Percentiles rank a stretch among this genome's conserved stretches.
phyloP scores from a whole-genome alignment of 2,329 filamentous ascomycete genomes.

The Phialemoniopsis sp. region DNA sequence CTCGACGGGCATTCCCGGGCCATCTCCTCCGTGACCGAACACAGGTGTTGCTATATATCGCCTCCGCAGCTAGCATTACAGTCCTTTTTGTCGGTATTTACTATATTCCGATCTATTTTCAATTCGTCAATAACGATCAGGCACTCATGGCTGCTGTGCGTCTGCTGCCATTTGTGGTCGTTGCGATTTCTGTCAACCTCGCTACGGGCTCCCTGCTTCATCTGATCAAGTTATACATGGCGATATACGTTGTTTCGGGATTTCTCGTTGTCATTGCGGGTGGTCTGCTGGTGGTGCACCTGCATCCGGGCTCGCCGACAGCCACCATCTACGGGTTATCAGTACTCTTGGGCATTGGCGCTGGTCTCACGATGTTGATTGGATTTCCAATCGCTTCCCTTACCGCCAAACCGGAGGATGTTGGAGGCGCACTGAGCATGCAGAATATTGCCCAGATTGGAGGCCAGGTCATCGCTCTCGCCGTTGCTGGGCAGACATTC shows the following conservation, averaged over 20 bases:
- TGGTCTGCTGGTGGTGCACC: constrained; percentile 10
- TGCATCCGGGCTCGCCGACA: constrained; percentile 8
- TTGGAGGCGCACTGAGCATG: constrained; percentile 15
- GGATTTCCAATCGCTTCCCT: constrained; percentile 21
- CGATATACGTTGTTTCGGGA: constrained; percentile 12
- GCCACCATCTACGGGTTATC: constrained; percentile 14
- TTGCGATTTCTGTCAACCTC: constrained; percentile 17
- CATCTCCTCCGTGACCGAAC: constrained; percentile 32
- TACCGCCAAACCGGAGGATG: constrained; percentile 9
- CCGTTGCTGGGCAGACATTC: constrained; percentile 20
- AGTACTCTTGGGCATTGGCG: constrained; percentile 13
- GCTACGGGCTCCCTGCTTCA: constrained; percentile 6
- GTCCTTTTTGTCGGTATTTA: constrained; percentile 34
- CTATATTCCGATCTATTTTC: constrained; percentile 48
- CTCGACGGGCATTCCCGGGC: constrained; percentile 36
- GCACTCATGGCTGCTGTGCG: constrained; percentile 31
- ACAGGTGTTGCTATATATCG: constrained; percentile 34
- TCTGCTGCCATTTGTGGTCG: constrained; percentile 28
- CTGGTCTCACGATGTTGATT: constrained; percentile 15
- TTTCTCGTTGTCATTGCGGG: constrained; percentile 10
- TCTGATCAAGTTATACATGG: constrained; percentile 11
- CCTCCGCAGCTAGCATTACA: constrained; percentile 22
- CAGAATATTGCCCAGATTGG: constrained; percentile 22
- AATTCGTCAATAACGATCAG: constrained; percentile 37
- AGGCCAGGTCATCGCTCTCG: constrained; percentile 16